phyloP scores from a whole-genome alignment of 768 basidiomycete species.

The Collybia sp. region DNA sequence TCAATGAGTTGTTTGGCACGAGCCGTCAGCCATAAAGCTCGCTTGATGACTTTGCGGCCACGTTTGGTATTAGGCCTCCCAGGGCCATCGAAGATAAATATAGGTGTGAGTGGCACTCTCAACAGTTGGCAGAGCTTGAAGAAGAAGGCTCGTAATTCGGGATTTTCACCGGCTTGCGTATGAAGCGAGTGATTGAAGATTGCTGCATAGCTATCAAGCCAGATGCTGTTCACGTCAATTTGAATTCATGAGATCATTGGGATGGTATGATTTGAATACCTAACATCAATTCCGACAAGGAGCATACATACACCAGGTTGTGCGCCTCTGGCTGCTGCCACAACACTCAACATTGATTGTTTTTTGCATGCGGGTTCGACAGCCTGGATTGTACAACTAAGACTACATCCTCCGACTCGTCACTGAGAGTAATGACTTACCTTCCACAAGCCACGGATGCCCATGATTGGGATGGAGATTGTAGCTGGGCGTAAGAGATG shows the following conservation, averaged over 20 bases:
- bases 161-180: neutral
- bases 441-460: constrained; percentile 5
- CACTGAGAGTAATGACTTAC: neutral
- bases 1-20: constrained; percentile 22
- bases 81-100: constrained; percentile 45
- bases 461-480: neutral
- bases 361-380: neutral
- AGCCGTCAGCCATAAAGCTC: neutral
- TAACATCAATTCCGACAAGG: neutral
- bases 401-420: too few species aligned
- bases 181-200: neutral
- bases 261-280: neutral
- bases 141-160: neutral
- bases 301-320: neutral
- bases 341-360: neutral
- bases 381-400: neutral
- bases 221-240: neutral
- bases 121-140: neutral
- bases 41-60: constrained; percentile 15
- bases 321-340: neutral
- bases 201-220: neutral
- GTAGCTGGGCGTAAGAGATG: too few species aligned
- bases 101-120: constrained; percentile 22
- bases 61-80: constrained; percentile 33
- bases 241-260: neutral